These are phyloP conservation scores for Nakazawaea ambrosiae DNA, from an alignment of 805 yeast species.

Conservation along the genomic window DNA sequence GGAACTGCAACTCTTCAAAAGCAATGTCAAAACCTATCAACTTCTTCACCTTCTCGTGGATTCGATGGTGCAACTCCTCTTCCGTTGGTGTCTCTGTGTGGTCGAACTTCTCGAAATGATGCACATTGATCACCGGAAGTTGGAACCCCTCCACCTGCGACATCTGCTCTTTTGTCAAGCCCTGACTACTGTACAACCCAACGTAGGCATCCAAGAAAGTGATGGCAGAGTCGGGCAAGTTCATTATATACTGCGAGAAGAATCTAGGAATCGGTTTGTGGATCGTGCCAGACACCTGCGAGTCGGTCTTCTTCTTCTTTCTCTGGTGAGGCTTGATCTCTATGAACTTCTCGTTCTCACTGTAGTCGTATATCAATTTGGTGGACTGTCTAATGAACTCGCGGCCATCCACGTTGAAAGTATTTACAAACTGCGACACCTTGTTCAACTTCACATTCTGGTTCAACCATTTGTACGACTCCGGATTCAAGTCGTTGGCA, in stretches of 20 bases:
- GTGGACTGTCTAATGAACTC: slow-evolving; percentile 65
- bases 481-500: slow-evolving; percentile 93
- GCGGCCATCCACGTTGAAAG: slow-evolving; percentile 77
- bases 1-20: slow-evolving; percentile 50
- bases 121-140: slow-evolving; percentile 76
- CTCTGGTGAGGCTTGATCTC: slow-evolving; percentile 32
- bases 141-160: slow-evolving; percentile 37
- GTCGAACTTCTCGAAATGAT: slow-evolving; percentile 88
- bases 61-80: slow-evolving; percentile 61
- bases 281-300: slow-evolving; percentile 9
- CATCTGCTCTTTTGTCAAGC: slow-evolving; percentile 27
- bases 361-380: slow-evolving; percentile 40
- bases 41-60: slow-evolving; percentile 45
- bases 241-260: slow-evolving; percentile 82
- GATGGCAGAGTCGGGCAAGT: slow-evolving; percentile 88
- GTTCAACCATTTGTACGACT: slow-evolving; percentile 63
- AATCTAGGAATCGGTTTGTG: slow-evolving; percentile 41
- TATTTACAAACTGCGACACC: slow-evolving; percentile 47
- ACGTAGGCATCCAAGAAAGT: slow-evolving; percentile 71
- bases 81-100: slow-evolving; percentile 52
- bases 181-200: slow-evolving; percentile 53
- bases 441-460: slow-evolving; percentile 62
- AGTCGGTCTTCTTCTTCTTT: slow-evolving; percentile 16
- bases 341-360: slow-evolving; percentile 27
- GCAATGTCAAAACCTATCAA: slow-evolving; percentile 42